phyloP scores from a whole-genome alignment of 345 rosid genomes.

The Eucalyptus pauciflora region DNA sequence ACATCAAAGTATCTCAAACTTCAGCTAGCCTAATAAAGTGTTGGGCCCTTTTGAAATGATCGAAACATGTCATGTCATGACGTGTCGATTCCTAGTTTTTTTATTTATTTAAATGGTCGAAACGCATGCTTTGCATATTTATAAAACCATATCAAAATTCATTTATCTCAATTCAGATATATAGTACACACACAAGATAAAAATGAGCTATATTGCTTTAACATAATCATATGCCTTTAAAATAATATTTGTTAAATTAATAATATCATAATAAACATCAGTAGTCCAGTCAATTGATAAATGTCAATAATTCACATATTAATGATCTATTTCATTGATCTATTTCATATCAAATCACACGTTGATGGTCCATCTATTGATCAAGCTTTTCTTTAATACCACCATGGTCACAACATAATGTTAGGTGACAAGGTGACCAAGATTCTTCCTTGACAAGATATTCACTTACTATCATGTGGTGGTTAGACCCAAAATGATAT shows the following conservation, averaged over 20 bases:
- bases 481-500: fast-evolving
- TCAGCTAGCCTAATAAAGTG: neutral
- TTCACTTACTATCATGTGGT: too few relatives aligned
- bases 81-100: too few relatives aligned
- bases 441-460: fast-evolving
- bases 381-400: too few relatives aligned
- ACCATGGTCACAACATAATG: too few relatives aligned
- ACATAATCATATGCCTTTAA: neutral
- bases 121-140: neutral
- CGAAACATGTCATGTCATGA: fast-evolving
- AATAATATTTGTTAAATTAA: too few relatives aligned
- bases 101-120: too few relatives aligned
- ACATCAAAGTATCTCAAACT: neutral
- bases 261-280: too few relatives aligned
- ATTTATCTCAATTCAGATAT: too few relatives aligned
- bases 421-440: fast-evolving
- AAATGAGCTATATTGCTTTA: too few relatives aligned
- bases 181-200: fast-evolving
- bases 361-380: fast-evolving
- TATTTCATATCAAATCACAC: too few relatives aligned
- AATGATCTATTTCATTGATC: too few relatives aligned
- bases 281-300: fast-evolving
- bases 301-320: too few relatives aligned
- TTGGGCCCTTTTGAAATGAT: neutral
- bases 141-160: fast-evolving